phyloP scores from a whole-genome alignment of 2,329 filamentous ascomycete genomes.

The Gnomoniopsis smithogilvyi region DNA sequence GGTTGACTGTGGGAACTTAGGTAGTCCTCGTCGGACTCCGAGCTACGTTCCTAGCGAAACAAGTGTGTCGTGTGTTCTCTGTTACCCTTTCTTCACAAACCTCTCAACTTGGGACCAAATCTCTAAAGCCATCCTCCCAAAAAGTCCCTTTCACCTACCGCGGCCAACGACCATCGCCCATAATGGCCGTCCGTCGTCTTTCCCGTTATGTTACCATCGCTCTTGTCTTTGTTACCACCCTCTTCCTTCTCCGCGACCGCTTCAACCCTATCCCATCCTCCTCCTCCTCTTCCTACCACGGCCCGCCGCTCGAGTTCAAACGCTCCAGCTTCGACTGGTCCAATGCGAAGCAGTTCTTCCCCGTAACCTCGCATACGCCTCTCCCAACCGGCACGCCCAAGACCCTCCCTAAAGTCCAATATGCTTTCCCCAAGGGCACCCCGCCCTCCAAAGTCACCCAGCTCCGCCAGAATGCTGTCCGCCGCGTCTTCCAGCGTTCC shows the following conservation, averaged over 20 bases:
- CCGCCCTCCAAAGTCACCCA: neutral
- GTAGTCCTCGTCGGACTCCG: too few species aligned
- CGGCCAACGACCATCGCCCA: neutral
- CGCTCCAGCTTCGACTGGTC: conserved; percentile 13
- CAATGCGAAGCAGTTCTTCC: conserved; percentile 47
- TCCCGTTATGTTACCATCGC: neutral
- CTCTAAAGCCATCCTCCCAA: too few species aligned
- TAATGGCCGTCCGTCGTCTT: neutral
- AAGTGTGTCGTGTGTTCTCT: too few species aligned
- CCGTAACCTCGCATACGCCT: conserved; percentile 69
- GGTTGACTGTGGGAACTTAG: too few species aligned
- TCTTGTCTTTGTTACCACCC: neutral
- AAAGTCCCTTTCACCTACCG: too few species aligned
- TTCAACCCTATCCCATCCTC: neutral
- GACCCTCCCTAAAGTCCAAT: conserved; percentile 73
- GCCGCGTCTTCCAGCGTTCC: conserved; percentile 44
- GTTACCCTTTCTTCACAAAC: conserved; percentile 19
- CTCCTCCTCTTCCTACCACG: neutral
- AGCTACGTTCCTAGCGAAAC: too few species aligned
- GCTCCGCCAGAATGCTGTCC: conserved; percentile 13
- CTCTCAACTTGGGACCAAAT: neutral
- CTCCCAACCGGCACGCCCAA: conserved; percentile 71
- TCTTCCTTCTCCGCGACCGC: neutral
- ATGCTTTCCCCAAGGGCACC: conserved; percentile 49
- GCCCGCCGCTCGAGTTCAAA: neutral